Conservation (phyloP, 1,139 yeast genomes). For the Scheffersomyces lignicola region DNA sequence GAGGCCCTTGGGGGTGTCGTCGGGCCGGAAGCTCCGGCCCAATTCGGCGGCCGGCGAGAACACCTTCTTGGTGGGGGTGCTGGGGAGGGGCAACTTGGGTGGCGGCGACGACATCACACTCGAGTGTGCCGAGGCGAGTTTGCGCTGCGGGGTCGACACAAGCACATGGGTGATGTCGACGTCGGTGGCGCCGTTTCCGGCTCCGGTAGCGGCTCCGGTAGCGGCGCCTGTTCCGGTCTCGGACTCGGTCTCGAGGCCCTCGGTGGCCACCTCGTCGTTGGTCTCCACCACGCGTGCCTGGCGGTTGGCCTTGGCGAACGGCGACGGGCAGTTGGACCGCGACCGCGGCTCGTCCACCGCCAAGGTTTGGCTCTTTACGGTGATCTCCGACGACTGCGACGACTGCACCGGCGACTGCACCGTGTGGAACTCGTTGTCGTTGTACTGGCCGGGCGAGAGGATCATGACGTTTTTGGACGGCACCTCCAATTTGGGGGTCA, state of each 20-base stretch:
- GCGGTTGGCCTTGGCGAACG: slow-evolving; percentile 45
- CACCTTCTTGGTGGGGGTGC: slow-evolving; percentile 19
- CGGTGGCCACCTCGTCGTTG: slow-evolving; percentile 25
- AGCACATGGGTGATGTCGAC: slow-evolving; percentile 5
- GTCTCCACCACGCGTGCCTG: slow-evolving; percentile 51
- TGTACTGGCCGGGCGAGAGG: slow-evolving; percentile 42
- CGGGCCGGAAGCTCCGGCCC: slow-evolving; percentile 10
- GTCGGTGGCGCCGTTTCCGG: slow-evolving; percentile 5
- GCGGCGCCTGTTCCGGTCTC: neutral
- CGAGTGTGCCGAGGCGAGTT: neutral
- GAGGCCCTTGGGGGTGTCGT: slow-evolving; percentile 33
- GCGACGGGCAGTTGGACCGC: slow-evolving; percentile 36
- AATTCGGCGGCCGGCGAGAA: slow-evolving; percentile 6
- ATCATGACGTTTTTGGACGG: slow-evolving; percentile 33
- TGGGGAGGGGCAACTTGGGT: slow-evolving; percentile 34
- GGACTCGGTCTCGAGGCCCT: slow-evolving; percentile 13
- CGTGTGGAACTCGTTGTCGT: slow-evolving; percentile 35
- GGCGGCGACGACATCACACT: slow-evolving; percentile 31
- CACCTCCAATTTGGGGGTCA: slow-evolving; percentile 15
- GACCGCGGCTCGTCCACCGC: slow-evolving; percentile 18
- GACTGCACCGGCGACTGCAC: slow-evolving; percentile 14
- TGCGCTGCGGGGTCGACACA: neutral
- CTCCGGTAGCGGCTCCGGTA: slow-evolving; percentile 2
- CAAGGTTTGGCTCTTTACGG: slow-evolving; percentile 2
- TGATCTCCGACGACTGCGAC: slow-evolving; percentile 8